Evolutionary conservation across 352 stramenopile species (phyloP).

Genomic region (Blastocystis sp.): DNA sequence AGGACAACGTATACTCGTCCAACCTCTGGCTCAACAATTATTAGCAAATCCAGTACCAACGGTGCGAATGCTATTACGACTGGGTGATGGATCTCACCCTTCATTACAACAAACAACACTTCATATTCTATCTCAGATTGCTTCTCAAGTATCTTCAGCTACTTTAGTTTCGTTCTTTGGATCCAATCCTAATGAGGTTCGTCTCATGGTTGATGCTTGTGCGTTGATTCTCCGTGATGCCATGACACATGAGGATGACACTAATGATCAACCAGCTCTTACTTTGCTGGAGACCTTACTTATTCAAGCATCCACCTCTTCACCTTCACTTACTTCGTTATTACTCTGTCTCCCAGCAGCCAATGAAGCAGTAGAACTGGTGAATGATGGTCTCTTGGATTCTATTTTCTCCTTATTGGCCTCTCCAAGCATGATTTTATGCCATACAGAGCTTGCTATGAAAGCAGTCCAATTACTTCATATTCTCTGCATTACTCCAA

Average conservation of each 20-base stretch:
- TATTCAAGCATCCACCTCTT: neutral
- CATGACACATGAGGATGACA: neutral
- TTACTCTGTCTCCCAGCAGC: neutral
- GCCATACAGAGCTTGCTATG: neutral
- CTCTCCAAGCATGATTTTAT: neutral
- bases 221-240: neutral
- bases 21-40: conserved; percentile 13
- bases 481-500: neutral
- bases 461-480: neutral
- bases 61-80: neutral
- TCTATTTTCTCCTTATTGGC: neutral
- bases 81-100: neutral
- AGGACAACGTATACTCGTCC: neutral
- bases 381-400: neutral
- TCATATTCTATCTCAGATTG: conserved; percentile 3
- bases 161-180: conserved; percentile 46
- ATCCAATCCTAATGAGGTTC: neutral
- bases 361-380: neutral
- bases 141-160: neutral
- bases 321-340: neutral
- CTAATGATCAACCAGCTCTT: neutral
- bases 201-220: neutral
- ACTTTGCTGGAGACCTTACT: neutral
- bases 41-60: neutral
- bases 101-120: neutral